Evolutionary conservation across 306 rosid genomes (phyloP).

Genomic region (Fagus crenata): DNA sequence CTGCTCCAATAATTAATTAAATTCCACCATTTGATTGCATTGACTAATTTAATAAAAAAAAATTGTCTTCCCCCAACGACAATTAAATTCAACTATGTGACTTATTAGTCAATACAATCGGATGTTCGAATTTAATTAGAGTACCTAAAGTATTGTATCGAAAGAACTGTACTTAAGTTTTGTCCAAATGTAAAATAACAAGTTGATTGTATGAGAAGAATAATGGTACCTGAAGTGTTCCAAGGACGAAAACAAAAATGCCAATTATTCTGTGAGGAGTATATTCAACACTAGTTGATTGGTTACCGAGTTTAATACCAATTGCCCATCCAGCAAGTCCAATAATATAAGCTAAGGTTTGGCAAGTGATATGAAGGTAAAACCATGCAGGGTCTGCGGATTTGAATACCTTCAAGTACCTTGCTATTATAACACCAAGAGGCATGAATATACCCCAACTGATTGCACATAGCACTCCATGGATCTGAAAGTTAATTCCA

Average conservation of each 20-base stretch:
- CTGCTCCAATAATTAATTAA: no score
- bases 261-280: conserved; percentile 63
- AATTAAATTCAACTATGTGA: no score
- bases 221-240: conserved; percentile 75
- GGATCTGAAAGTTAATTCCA: conserved; percentile 42
- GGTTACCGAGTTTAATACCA: conserved; percentile 86
- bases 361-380: conserved; percentile 86
- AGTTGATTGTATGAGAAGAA: background rate
- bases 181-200: background rate
- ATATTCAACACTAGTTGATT: conserved; percentile 44
- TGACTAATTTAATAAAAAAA: no score
- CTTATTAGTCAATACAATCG: no score
- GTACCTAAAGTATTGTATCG: no score
- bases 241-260: conserved; percentile 69
- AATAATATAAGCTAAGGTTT: conserved; percentile 71
- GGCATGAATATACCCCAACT: conserved; percentile 90
- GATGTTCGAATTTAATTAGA: no score
- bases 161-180: no score
- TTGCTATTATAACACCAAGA: conserved; percentile 67
- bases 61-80: no score
- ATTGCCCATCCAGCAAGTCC: conserved; percentile 98
- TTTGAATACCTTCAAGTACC: conserved; percentile 75
- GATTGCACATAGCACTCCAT: conserved; percentile 69
- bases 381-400: conserved; percentile 97
- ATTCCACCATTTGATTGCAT: no score